phyloP scores from a whole-genome alignment of 768 basidiomycete species.

The Boletus edulis region DNA sequence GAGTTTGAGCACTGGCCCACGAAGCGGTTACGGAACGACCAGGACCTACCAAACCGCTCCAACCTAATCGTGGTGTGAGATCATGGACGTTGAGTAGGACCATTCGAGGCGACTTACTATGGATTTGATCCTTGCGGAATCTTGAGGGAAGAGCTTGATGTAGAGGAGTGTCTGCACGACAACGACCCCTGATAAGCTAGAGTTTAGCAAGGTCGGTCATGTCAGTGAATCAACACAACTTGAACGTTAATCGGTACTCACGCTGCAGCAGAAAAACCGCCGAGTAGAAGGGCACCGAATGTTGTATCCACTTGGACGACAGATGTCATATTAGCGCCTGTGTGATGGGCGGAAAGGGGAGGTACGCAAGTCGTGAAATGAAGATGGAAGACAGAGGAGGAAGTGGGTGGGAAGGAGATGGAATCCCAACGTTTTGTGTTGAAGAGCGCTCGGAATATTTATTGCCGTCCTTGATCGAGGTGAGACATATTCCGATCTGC shows the following conservation, averaged over 20 bases:
- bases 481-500: neutral
- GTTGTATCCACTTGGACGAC: slow-evolving; percentile 14
- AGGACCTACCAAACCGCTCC: slow-evolving; percentile 24
- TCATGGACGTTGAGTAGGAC: neutral
- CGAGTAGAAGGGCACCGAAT: slow-evolving; percentile 29
- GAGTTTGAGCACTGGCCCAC: neutral
- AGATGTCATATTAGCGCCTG: slow-evolving; percentile 5
- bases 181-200: slow-evolving; percentile 29
- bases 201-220: neutral
- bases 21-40: neutral
- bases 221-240: neutral
- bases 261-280: slow-evolving; percentile 30
- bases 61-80: slow-evolving; percentile 16
- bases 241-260: slow-evolving; percentile 3
- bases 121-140: slow-evolving; percentile 19
- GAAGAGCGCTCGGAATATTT: neutral
- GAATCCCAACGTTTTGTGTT: neutral
- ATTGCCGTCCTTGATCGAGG: neutral
- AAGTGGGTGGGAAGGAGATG: neutral
- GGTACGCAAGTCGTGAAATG: neutral
- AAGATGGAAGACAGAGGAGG: neutral
- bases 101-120: slow-evolving; percentile 15
- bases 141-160: slow-evolving; percentile 28
- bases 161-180: slow-evolving; percentile 29
- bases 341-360: neutral